Evolutionary conservation across 208 protist species (phyloP).

Genomic region (Leishmania lainsoni): DNA sequence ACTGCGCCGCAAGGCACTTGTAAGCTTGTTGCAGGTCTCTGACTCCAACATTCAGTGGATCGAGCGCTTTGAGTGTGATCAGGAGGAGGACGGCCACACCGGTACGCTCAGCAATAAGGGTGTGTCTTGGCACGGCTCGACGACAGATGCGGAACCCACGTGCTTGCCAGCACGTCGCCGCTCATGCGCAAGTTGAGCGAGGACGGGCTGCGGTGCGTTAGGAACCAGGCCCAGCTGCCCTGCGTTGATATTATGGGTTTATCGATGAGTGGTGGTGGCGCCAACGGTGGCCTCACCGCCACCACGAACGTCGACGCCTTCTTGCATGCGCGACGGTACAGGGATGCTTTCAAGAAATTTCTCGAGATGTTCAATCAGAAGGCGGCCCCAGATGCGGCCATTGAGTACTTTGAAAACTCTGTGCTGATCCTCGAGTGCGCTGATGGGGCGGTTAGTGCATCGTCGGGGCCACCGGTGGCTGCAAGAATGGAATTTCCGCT

Average conservation of each 20-base stretch:
- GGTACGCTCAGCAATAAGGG: neutral
- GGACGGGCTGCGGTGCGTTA: slow-evolving; percentile 8
- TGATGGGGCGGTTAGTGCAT: neutral
- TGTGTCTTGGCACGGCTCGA: neutral
- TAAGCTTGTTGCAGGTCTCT: slow-evolving; percentile 67
- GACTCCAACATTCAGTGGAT: slow-evolving; percentile 89
- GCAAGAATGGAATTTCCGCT: neutral
- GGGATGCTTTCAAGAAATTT: slow-evolving; percentile 75
- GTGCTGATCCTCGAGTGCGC: slow-evolving; percentile 23
- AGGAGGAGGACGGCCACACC: slow-evolving; percentile 15
- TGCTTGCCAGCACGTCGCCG: neutral
- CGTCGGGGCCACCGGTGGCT: slow-evolving; percentile 2
- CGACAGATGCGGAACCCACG: neutral
- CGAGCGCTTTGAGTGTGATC: slow-evolving; percentile 76
- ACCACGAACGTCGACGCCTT: slow-evolving; percentile 38
- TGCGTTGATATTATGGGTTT: neutral
- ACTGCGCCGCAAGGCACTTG: slow-evolving; percentile 62
- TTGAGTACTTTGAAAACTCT: slow-evolving; percentile 61
- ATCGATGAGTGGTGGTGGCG: slow-evolving; percentile 4
- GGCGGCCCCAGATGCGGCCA: slow-evolving; percentile 44
- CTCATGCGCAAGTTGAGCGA: slow-evolving; percentile 1
- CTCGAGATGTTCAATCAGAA: slow-evolving; percentile 72
- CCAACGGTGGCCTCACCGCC: neutral
- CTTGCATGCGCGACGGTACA: slow-evolving; percentile 60
- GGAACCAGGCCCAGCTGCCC: neutral